phyloP scores from a whole-genome alignment of 2,329 filamentous ascomycete genomes.

The Graphiopsis chlorocephala region DNA sequence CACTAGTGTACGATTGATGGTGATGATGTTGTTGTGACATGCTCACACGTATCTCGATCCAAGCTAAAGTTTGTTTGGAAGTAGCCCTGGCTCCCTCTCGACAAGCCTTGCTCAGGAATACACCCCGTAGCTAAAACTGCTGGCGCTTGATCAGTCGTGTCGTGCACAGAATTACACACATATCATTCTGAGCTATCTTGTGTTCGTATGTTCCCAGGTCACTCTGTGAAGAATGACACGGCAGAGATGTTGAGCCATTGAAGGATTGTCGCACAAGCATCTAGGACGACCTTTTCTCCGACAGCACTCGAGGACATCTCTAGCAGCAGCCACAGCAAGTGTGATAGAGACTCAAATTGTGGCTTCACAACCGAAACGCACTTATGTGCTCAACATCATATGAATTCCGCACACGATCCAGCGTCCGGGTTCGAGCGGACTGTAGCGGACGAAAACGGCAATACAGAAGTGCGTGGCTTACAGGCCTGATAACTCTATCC shows the following conservation, averaged over 20 bases:
- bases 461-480: neutral
- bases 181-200: fast-evolving
- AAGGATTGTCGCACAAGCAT: neutral
- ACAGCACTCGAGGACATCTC: neutral
- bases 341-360: neutral
- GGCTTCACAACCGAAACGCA: too few relatives aligned
- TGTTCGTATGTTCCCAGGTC: neutral
- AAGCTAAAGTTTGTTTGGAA: neutral
- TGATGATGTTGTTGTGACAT: neutral
- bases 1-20: neutral
- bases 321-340: neutral
- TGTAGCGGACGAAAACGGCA: neutral
- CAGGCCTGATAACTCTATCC: neutral
- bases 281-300: neutral
- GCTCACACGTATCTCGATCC: neutral
- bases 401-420: neutral
- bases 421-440: neutral
- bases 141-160: neutral
- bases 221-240: neutral
- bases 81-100: neutral
- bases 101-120: neutral
- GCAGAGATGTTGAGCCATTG: neutral
- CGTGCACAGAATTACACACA: neutral
- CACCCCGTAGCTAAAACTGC: neutral
- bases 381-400: too few relatives aligned